Evolutionary conservation across 106 monocot genomes (phyloP).

Genomic region (Platanthera zijinensis): DNA sequence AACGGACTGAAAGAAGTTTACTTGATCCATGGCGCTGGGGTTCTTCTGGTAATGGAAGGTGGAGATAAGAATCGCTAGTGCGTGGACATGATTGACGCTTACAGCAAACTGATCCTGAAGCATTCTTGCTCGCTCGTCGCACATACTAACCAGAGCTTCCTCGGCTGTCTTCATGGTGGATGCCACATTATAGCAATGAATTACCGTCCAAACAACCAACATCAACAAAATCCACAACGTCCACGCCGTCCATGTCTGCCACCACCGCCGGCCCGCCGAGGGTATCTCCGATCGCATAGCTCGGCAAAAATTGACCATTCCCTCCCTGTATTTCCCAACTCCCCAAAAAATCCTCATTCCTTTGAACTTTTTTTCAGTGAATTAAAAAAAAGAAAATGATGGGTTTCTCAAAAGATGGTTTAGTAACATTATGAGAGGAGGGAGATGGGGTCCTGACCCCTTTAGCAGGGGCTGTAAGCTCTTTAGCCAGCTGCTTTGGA

Average conservation of each 20-base stretch:
- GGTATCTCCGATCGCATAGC: slow-evolving; percentile 1
- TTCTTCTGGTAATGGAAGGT: slow-evolving; percentile 80
- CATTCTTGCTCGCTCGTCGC: slow-evolving; percentile 85
- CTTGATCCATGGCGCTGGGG: slow-evolving; percentile 83
- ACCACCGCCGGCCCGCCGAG: slow-evolving; percentile 13
- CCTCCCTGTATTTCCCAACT: too few species aligned
- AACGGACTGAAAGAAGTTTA: slow-evolving; percentile 1
- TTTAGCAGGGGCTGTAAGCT: too few species aligned
- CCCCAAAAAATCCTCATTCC: too few species aligned
- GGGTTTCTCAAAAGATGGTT: too few species aligned
- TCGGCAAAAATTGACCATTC: too few species aligned
- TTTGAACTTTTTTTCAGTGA: too few species aligned
- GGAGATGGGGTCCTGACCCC: too few species aligned
- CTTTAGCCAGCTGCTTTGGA: too few species aligned
- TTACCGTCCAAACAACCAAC: slow-evolving; percentile 18
- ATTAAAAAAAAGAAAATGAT: too few species aligned
- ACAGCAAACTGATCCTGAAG: slow-evolving; percentile 92
- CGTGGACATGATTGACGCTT: slow-evolving; percentile 88
- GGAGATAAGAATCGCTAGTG: slow-evolving; percentile 77
- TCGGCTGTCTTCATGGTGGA: slow-evolving; percentile 46
- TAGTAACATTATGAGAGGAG: too few species aligned
- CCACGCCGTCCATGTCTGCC: slow-evolving; percentile 22
- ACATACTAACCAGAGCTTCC: slow-evolving; percentile 69
- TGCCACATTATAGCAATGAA: slow-evolving; percentile 30
- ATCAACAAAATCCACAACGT: slow-evolving; percentile 23